Conservation (phyloP, 805 yeast species). For the Wickerhamiella bombiphila region DNA sequence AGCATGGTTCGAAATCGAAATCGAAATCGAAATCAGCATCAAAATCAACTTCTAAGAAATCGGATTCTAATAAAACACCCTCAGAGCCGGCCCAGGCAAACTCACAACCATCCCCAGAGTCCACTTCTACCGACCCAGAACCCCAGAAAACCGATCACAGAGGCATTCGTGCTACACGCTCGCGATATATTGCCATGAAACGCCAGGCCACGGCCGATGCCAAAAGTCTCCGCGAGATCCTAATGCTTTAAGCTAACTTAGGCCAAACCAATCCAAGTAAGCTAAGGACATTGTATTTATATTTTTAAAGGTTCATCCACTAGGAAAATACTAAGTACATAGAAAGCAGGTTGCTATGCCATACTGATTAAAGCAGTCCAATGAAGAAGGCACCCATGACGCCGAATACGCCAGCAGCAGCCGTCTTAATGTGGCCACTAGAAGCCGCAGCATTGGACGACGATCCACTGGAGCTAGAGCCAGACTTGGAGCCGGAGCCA, state of each 20-base stretch:
- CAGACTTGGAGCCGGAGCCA: slow-evolving; percentile 7
- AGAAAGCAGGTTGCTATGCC: too few relatives aligned
- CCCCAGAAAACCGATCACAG: slow-evolving; percentile 9
- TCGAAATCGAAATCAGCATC: neutral
- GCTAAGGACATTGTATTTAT: too few relatives aligned
- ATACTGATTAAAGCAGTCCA: slow-evolving; percentile 13
- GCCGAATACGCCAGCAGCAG: slow-evolving; percentile 14
- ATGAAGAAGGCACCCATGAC: slow-evolving; percentile 13
- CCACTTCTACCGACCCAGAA: neutral
- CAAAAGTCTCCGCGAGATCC: slow-evolving; percentile 79
- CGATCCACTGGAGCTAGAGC: slow-evolving; percentile 14
- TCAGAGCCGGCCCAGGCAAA: neutral
- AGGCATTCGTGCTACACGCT: slow-evolving; percentile 59
- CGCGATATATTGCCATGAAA: slow-evolving; percentile 79
- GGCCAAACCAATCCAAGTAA: too few relatives aligned
- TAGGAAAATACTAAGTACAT: too few relatives aligned
- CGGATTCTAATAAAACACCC: too few relatives aligned
- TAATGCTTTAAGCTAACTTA: slow-evolving; percentile 44
- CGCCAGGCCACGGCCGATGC: slow-evolving; percentile 84
- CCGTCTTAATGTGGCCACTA: slow-evolving; percentile 7
- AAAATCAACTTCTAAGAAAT: neutral
- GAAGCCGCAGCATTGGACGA: slow-evolving; percentile 26
- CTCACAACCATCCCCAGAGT: neutral
- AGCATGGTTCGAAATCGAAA: too few relatives aligned
- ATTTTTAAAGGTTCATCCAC: too few relatives aligned